Conservation (phyloP, 768 basidiomycete genomes). For the Royoungia palumana region DNA sequence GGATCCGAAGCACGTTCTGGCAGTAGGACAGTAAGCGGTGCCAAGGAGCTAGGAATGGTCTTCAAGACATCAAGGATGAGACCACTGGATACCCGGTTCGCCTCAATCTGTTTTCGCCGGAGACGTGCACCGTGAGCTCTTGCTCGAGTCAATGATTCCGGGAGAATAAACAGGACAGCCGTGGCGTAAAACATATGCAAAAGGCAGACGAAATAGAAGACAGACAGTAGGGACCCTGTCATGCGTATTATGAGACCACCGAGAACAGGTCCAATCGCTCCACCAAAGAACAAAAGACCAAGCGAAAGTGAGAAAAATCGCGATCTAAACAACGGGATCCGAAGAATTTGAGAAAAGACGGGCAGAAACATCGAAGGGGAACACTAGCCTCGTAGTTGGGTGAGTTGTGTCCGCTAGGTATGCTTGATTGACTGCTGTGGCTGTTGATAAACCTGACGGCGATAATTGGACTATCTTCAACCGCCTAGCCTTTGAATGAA, state of each 20-base stretch:
- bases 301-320: slow-evolving; percentile 59
- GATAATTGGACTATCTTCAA: background rate
- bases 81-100: background rate
- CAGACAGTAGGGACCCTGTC: slow-evolving; percentile 53
- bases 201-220: slow-evolving; percentile 65
- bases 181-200: slow-evolving; percentile 50
- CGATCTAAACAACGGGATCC: slow-evolving; percentile 46
- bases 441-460: slow-evolving; percentile 47
- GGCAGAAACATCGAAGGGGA: background rate
- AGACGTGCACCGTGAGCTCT: slow-evolving; percentile 35
- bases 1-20: slow-evolving; percentile 36
- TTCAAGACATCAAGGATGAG: slow-evolving; percentile 27
- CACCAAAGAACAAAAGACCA: slow-evolving; percentile 71
- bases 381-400: slow-evolving; percentile 48
- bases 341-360: slow-evolving; percentile 1
- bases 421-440: slow-evolving; percentile 52
- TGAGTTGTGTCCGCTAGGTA: slow-evolving; percentile 69
- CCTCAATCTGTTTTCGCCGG: slow-evolving; percentile 14
- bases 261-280: slow-evolving; percentile 72
- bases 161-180: slow-evolving; percentile 58
- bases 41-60: slow-evolving; percentile 58
- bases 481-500: background rate
- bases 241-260: slow-evolving; percentile 61
- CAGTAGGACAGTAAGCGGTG: slow-evolving; percentile 64
- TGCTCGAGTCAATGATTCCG: slow-evolving; percentile 67